Evolutionary conservation across 495 filamentous ascomycete species (phyloP).

Genomic region (Neurospora sp.): DNA sequence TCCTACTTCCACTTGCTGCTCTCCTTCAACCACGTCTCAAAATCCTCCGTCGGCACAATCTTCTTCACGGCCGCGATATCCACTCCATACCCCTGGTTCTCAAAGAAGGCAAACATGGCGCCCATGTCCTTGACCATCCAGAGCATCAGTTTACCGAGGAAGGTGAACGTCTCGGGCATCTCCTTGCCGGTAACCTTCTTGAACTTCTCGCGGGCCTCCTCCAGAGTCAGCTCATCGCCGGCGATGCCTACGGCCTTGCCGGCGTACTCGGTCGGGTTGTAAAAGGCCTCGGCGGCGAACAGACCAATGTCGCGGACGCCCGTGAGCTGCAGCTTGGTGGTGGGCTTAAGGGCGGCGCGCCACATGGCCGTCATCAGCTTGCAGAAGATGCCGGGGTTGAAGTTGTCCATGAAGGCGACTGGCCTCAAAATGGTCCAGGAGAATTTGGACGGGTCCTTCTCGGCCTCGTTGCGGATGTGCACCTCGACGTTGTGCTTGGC

Average conservation of each 20-base stretch:
- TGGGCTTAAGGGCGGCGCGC: conserved; percentile 23
- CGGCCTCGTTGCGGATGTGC: conserved; percentile 38
- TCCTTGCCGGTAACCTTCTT: conserved; percentile 35
- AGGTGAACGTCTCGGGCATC: conserved; percentile 39
- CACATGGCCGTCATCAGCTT: conserved; percentile 50
- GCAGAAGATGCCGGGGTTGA: conserved; percentile 39
- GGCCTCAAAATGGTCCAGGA: conserved; percentile 52
- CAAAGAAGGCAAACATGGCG: conserved; percentile 56
- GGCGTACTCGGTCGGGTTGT: conserved; percentile 20
- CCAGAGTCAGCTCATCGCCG: conserved; percentile 22
- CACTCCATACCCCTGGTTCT: conserved; percentile 48
- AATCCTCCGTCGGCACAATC: conserved; percentile 46
- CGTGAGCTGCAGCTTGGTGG: conserved; percentile 48
- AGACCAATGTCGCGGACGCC: conserved; percentile 52
- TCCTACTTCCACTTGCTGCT: conserved; percentile 31
- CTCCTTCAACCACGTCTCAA: conserved; percentile 51
- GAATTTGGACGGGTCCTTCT: conserved; percentile 19
- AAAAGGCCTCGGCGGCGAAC: conserved; percentile 50
- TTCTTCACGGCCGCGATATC: conserved; percentile 45
- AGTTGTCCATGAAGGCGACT: conserved; percentile 57
- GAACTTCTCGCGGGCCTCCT: conserved; percentile 38
- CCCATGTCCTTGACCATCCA: conserved; percentile 43
- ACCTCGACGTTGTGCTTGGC: conserved; percentile 57
- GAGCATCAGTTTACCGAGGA: conserved; percentile 31
- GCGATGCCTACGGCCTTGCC: conserved; percentile 21